Percentiles rank a stretch among this genome's conserved stretches.
phyloP scores from a whole-genome alignment of 192 early-diverging fungal species.

The Coemansia sp. region DNA sequence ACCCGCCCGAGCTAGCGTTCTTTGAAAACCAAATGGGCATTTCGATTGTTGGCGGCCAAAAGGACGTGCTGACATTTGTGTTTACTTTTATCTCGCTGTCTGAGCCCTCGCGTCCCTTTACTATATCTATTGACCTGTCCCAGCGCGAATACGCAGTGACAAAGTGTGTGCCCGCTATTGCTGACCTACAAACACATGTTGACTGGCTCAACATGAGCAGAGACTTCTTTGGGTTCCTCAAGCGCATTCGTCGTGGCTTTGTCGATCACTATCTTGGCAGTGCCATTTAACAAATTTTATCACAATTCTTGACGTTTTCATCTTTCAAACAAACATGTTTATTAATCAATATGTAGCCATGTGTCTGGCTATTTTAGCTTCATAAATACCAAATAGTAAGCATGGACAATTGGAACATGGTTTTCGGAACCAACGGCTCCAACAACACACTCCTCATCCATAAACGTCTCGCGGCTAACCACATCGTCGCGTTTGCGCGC shows the following conservation, averaged over 20 bases:
- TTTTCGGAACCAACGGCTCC: slow-evolving; percentile 6
- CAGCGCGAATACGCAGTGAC: slow-evolving; percentile 58
- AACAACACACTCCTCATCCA: slow-evolving; percentile 40
- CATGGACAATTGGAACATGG: slow-evolving; percentile 57
- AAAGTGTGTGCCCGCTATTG: slow-evolving; percentile 57
- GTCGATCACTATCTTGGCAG: slow-evolving; percentile 36
- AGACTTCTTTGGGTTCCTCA: slow-evolving; percentile 72
- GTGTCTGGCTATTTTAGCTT: slow-evolving; percentile 27
- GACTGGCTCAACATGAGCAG: slow-evolving; percentile 60
- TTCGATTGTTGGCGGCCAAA: slow-evolving; percentile 44
- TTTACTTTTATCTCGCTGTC: slow-evolving; percentile 66
- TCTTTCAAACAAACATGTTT: slow-evolving; percentile 1
- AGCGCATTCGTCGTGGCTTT: slow-evolving; percentile 65
- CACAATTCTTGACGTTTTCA: not conserved
- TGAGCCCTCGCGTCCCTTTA: slow-evolving; percentile 56
- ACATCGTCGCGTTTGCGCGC: slow-evolving; percentile 50
- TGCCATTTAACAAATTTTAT: slow-evolving; percentile 4
- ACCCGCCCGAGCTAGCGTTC: slow-evolving; percentile 60
- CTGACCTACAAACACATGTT: slow-evolving; percentile 49
- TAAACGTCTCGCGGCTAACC: slow-evolving; percentile 38
- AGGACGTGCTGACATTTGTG: slow-evolving; percentile 61
- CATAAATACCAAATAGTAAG: slow-evolving; percentile 57
- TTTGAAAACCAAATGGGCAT: slow-evolving; percentile 58
- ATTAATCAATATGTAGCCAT: not conserved
- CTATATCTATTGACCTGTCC: slow-evolving; percentile 61